Evolutionary conservation across 495 filamentous ascomycete species (phyloP), one percentile per base, ranked within the genome.

Genomic region (Penicillium waksmanii): DNA sequence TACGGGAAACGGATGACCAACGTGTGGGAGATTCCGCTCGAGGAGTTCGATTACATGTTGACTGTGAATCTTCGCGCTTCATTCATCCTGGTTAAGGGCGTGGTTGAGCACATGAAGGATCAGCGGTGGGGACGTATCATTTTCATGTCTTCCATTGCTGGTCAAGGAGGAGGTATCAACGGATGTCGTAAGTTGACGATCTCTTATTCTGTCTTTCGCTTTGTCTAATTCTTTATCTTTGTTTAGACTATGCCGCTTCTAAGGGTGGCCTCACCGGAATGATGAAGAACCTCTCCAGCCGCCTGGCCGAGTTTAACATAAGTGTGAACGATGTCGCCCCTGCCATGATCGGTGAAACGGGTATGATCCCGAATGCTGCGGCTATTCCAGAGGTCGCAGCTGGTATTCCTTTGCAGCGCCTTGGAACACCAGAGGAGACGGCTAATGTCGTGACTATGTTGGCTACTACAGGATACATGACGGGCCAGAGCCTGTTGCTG

Each of bases 251-350:
- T 62, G 84, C 85, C 23, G 86, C 87, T 9, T 86, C 84, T 17
- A 75, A 91, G 83, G 76, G 84, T 72, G 52, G 88, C 73, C 64
- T 91, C 52, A 84, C 82, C 3, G 84, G 82, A 3, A 80, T 91
- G 79, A 87, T 88, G 77, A 84, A 82, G 64, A 89, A 86, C 56
- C 73, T 91, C 19, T 79, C 85, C 11, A 81, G 74, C n/a, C 81
- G 84, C 51, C 77, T 88, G 25, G 86, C 84, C 9, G 75, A 80
- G 61, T 76, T 78, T 57, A 86, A 86, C 33, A 88, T 92, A 61
- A 91, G 87, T 21, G 85, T 89, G 40, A 91, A 92, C 53, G 88
- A 88, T 65, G 86, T 92, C 3, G 86, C 88, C 13, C 89, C 89
- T 0, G 88, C 87, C 10, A 85, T 91, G 84, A 90, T 91, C 58